Evolutionary conservation across 208 protist genomes (phyloP).

Genomic region (Crithidia brevicula): DNA sequence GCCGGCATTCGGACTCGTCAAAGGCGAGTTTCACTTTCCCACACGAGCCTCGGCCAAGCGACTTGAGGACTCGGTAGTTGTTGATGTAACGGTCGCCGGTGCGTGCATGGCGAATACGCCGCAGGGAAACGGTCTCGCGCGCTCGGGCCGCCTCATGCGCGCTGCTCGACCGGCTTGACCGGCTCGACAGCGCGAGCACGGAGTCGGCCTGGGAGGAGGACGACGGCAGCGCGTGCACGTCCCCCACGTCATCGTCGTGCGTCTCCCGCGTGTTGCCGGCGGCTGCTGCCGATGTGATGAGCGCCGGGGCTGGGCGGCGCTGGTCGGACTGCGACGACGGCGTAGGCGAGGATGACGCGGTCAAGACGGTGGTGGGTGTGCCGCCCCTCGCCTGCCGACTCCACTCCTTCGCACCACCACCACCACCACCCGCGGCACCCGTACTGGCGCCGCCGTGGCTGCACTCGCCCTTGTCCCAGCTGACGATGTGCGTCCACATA

Average conservation of each 20-base stretch:
- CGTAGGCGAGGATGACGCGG: not conserved
- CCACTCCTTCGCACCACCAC: too few relatives aligned
- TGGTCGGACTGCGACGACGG: not conserved
- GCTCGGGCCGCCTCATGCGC: not conserved
- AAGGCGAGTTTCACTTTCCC: slow-evolving; percentile 69
- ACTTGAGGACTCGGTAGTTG: slow-evolving; percentile 65
- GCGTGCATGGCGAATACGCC: slow-evolving; percentile 1
- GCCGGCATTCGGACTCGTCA: slow-evolving; percentile 30
- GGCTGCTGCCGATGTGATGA: too few relatives aligned
- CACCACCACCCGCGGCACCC: too few relatives aligned
- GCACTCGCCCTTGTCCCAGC: slow-evolving; percentile 5
- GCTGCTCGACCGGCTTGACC: slow-evolving; percentile 1
- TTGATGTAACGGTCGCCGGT: slow-evolving; percentile 52
- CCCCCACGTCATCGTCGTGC: too few relatives aligned
- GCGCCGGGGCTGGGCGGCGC: not conserved
- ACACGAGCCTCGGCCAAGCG: slow-evolving; percentile 64
- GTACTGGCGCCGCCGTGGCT: not conserved
- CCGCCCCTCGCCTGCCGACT: too few relatives aligned
- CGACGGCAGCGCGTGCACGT: too few relatives aligned
- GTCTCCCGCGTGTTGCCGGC: too few relatives aligned
- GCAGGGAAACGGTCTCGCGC: slow-evolving; percentile 14
- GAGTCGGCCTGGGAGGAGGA: not conserved
- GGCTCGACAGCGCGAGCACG: not conserved
- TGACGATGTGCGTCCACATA: slow-evolving; percentile 8
- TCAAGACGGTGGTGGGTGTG: too few relatives aligned